These are phyloP conservation scores for Trichoderma gamsii DNA, from an alignment of 495 filamentous ascomycete species.

Conservation along the genomic window DNA sequence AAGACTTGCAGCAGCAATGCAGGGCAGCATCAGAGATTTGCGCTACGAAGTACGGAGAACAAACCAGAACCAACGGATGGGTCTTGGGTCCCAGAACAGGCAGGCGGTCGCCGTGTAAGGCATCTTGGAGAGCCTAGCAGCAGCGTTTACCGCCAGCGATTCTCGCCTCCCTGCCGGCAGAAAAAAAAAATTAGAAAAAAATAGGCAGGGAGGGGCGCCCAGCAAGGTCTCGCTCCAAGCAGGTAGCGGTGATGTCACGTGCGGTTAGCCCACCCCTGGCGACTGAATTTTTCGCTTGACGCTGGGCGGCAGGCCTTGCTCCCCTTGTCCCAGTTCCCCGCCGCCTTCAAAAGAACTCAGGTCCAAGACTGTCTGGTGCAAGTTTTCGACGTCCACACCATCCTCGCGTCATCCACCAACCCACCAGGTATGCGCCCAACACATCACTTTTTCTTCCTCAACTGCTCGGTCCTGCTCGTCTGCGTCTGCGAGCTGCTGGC, in stretches of 20 bases:
- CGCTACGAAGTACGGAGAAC: conserved; percentile 1
- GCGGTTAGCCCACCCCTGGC: conserved; percentile 6
- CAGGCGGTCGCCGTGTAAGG: neutral
- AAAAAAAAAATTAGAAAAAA: neutral
- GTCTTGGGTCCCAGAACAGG: neutral
- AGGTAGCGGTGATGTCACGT: conserved; percentile 14
- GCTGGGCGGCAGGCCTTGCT: conserved; percentile 1
- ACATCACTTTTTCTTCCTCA: neutral
- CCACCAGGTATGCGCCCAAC: conserved; percentile 5
- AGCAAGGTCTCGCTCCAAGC: neutral
- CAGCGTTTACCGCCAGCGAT: neutral
- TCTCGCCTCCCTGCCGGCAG: neutral
- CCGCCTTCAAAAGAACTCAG: conserved; percentile 15
- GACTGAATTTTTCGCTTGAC: conserved; percentile 18
- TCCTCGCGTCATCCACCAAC: neutral
- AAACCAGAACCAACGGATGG: neutral
- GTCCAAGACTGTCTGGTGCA: conserved; percentile 1
- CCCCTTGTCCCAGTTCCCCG: conserved; percentile 14
- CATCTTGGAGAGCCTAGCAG: neutral
- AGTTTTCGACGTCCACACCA: conserved; percentile 13
- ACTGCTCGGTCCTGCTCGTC: neutral
- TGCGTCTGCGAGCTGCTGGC: neutral
- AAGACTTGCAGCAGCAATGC: neutral
- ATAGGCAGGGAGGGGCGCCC: neutral
- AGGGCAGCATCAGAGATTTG: neutral